Percentiles rank a stretch among this genome's conserved stretches.
phyloP scores from a whole-genome alignment of 2,329 filamentous ascomycete genomes.

The Nemania abortiva region DNA sequence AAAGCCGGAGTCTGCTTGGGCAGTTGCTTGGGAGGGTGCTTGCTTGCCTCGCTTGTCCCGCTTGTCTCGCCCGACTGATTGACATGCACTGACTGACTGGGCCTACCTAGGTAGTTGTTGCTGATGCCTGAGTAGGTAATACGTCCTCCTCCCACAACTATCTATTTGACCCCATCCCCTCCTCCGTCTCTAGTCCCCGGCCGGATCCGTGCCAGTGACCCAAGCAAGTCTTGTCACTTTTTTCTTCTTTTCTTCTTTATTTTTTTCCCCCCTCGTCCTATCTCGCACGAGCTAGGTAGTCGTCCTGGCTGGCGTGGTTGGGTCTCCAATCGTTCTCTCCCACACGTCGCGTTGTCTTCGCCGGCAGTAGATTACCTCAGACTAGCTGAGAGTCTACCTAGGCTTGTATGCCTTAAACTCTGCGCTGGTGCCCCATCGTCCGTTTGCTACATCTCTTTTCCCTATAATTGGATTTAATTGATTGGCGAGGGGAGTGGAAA shows the following conservation, averaged over 20 bases:
- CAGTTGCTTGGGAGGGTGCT: conserved; percentile 2
- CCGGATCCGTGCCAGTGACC: no score
- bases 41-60: conserved; percentile 16
- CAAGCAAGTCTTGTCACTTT: no score
- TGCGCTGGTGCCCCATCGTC: conserved; percentile 44
- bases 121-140: conserved; percentile 9
- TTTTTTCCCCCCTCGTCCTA: neutral
- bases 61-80: conserved; percentile 18
- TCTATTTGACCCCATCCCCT: no score
- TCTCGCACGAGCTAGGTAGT: neutral
- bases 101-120: conserved; percentile 3
- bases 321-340: conserved; percentile 3
- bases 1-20: conserved; percentile 35
- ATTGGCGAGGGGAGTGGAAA: conserved; percentile 32
- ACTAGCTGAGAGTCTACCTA: conserved; percentile 23
- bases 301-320: neutral
- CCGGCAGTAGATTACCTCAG: conserved; percentile 27
- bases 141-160: no score
- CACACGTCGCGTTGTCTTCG: conserved; percentile 26
- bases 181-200: no score
- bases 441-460: conserved; percentile 49
- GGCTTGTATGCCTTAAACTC: conserved; percentile 45
- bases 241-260: neutral
- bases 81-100: neutral
- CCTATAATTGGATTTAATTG: conserved; percentile 39